Evolutionary conservation across 176 grass and related monocot genomes (phyloP), one percentile per base, ranked within the genome.

Genomic region (Hsuehochloa calcarea): DNA sequence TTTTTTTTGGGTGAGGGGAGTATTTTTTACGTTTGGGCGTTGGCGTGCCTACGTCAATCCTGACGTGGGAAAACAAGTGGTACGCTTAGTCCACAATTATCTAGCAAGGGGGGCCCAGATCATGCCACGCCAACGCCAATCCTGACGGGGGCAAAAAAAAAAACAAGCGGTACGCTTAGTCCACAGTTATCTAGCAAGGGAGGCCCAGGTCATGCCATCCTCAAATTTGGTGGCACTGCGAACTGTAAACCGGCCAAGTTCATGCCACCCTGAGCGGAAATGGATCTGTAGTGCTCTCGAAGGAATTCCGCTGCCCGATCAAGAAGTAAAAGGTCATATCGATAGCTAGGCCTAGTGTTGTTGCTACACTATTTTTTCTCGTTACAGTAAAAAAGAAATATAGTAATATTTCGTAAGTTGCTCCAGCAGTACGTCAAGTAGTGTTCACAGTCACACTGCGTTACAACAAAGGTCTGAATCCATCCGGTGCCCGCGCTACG

Each of bases 141-240:
- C 5, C 54, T 0, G 3, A 14, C 0, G 59, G 38, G 39, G 0
- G 15, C 2, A 34, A 34, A 34, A 34, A 2, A 34, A 34, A 26
- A 34, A 70, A 50, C 3, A 27, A 65, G 13, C 10, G 41, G 5
- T 15, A 38, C 4, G 2, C 31, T 34, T 34, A 29, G 31, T 34
- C 25, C 6, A 9, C 34, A 52, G 5, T 8, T 14, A 60, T 60
- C 22, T 44, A 44, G 3, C 3, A 1, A 26, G 5, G 14, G 54
- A 52, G 84, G 68, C 84, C n/a, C 31, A 47, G 10, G 72, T 70
- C 84, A 68, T 60, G 89, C 84, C 72, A 43, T 34, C 84, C 10
- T 20, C 19, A 0, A 1, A 14, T 52, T 47, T 27, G 23, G 70
- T 38, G 17, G 34, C 35, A 10, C 4, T 1, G 34, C 8, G 39